These are phyloP conservation scores for Ulota crispa DNA, from an alignment of 225 moss, liverwort and hornwort species.

Conservation along the genomic window DNA sequence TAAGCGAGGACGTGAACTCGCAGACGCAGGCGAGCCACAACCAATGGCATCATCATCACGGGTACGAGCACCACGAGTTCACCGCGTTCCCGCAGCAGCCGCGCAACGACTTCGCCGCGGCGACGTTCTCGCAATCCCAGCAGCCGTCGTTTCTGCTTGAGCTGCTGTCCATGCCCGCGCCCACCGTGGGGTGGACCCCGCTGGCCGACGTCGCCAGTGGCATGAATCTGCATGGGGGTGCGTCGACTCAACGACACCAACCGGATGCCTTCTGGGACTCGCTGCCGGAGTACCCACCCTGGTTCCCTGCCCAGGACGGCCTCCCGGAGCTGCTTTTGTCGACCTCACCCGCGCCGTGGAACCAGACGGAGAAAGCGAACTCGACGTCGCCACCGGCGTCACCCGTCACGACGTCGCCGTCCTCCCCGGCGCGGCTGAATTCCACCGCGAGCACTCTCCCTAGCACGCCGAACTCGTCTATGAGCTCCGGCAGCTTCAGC, in stretches of 20 bases:
- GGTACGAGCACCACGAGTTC: slow-evolving; percentile 13
- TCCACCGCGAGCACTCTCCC: slow-evolving; percentile 47
- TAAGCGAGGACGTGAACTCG: slow-evolving; percentile 53
- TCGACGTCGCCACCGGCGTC: slow-evolving; percentile 28
- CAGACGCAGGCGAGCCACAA: slow-evolving; percentile 20
- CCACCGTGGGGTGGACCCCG: slow-evolving; percentile 30
- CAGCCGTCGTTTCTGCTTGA: slow-evolving; percentile 51
- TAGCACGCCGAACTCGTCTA: slow-evolving; percentile 60
- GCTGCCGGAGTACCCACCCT: slow-evolving; percentile 38
- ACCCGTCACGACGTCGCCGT: slow-evolving; percentile 35
- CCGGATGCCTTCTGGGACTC: slow-evolving; percentile 43
- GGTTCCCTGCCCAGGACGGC: slow-evolving; percentile 34
- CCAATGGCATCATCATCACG: slow-evolving; percentile 15
- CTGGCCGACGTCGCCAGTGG: neutral
- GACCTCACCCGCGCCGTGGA: slow-evolving; percentile 25
- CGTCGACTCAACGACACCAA: slow-evolving; percentile 12
- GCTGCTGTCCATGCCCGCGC: slow-evolving; percentile 52
- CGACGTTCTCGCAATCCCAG: slow-evolving; percentile 18
- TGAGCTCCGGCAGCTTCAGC: slow-evolving; percentile 56
- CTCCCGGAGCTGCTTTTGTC: slow-evolving; percentile 38
- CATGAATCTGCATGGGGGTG: neutral
- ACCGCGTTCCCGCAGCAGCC: slow-evolving; percentile 6
- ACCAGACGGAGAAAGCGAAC: slow-evolving; percentile 6
- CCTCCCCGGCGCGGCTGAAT: slow-evolving; percentile 49
- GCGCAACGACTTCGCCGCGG: slow-evolving; percentile 20